A percentile compares a stretch with the other conserved stretches of the same genome.
Evolutionary conservation across 2,329 filamentous ascomycete species (phyloP).

Genomic region (Xylaria hypoxylon): DNA sequence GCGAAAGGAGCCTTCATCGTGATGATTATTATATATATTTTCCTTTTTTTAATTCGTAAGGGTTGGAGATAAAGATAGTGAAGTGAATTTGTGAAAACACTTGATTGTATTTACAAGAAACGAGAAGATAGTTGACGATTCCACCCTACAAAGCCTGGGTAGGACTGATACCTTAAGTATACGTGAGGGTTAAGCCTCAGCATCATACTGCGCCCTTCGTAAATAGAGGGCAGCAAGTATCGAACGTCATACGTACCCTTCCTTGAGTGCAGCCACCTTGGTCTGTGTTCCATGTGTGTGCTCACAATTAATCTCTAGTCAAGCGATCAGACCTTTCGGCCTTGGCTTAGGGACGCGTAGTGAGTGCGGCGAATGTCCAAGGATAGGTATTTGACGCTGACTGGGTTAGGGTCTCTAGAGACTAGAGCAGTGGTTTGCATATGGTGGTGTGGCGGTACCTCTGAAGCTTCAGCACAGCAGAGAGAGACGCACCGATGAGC

Average conservation of each 20-base stretch:
- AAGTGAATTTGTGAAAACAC: background rate
- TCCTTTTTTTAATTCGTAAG: background rate
- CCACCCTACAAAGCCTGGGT: background rate
- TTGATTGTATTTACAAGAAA: background rate
- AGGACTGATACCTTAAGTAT: slow-evolving; percentile 15
- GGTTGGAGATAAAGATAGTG: background rate
- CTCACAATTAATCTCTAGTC: background rate
- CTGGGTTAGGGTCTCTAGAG: background rate
- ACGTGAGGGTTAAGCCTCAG: background rate
- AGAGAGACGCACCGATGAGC: background rate
- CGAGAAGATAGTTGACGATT: background rate
- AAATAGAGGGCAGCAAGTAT: background rate
- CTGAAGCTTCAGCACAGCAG: background rate
- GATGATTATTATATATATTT: slow-evolving; percentile 9
- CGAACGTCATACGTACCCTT: slow-evolving; percentile 12
- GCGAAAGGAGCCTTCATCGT: slow-evolving; percentile 42
- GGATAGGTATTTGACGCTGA: background rate
- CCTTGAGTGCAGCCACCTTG: slow-evolving; percentile 1
- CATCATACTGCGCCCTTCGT: background rate
- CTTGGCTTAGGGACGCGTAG: slow-evolving; percentile 28
- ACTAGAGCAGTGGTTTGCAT: background rate
- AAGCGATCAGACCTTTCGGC: slow-evolving; percentile 9
- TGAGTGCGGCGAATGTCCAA: slow-evolving; percentile 11
- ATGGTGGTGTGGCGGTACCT: slow-evolving; percentile 5
- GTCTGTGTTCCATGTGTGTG: background rate